These are phyloP conservation scores for Prunus mume DNA, from an alignment of 306 rosid species.

Conservation along the genomic window DNA sequence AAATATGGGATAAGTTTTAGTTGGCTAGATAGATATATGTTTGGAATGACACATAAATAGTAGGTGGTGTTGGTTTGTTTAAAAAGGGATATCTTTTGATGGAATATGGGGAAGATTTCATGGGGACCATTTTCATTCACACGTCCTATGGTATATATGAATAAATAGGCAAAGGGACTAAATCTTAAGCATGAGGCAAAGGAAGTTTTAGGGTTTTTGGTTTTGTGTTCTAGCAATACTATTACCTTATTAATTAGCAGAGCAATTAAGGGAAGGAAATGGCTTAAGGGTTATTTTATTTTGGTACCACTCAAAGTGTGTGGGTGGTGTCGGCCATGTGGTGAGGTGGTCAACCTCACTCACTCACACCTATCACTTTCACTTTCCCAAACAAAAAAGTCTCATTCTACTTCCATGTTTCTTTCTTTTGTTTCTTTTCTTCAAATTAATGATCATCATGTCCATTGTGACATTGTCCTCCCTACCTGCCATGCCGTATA, in stretches of 20 bases:
- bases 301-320: constrained; percentile 37
- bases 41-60: constrained; percentile 18
- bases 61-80: constrained; percentile 20
- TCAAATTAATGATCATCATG: constrained; percentile 32
- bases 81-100: constrained; percentile 40
- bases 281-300: neutral
- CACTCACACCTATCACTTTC: constrained; percentile 17
- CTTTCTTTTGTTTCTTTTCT: neutral
- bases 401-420: neutral
- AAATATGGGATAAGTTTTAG: neutral
- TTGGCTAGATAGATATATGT: neutral
- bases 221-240: too few relatives aligned
- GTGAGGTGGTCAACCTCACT: constrained; percentile 17
- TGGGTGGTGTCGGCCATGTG: constrained; percentile 71
- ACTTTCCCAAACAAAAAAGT: constrained; percentile 17
- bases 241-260: too few relatives aligned
- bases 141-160: neutral
- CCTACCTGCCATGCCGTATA: neutral
- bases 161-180: too few relatives aligned
- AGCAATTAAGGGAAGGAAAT: too few relatives aligned
- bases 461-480: neutral
- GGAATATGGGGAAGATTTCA: constrained; percentile 41
- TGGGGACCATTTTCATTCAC: constrained; percentile 43
- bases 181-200: too few relatives aligned
- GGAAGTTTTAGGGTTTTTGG: too few relatives aligned